Evolutionary conservation across 1,139 yeast genomes (phyloP).

Genomic region (Suhomyces bolitotheri): DNA sequence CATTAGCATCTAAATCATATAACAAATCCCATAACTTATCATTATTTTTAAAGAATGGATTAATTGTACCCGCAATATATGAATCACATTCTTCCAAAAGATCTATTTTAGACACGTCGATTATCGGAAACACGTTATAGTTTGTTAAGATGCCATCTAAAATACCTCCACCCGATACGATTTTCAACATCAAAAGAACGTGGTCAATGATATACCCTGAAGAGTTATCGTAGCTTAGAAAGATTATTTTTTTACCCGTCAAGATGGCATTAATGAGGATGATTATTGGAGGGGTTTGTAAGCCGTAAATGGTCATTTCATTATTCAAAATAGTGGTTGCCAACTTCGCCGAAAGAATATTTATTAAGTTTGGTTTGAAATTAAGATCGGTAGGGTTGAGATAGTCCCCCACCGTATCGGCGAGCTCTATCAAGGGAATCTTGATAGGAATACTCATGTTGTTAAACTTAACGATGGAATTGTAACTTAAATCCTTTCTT

Average conservation of each 20-base stretch:
- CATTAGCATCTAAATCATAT: conserved; percentile 56
- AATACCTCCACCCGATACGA: conserved; percentile 61
- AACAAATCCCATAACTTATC: conserved; percentile 60
- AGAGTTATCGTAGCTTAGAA: conserved; percentile 56
- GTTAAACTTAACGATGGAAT: conserved; percentile 38
- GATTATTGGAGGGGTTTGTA: conserved; percentile 59
- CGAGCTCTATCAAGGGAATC: conserved; percentile 43
- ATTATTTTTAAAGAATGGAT: conserved; percentile 62
- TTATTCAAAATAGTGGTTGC: conserved; percentile 29
- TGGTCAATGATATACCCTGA: conserved; percentile 58
- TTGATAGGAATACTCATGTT: conserved; percentile 47
- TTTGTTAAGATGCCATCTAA: conserved; percentile 49
- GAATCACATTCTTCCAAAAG: conserved; percentile 53
- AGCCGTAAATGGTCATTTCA: conserved; percentile 54
- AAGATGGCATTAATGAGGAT: conserved; percentile 56
- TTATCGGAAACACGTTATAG: conserved; percentile 58
- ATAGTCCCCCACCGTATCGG: conserved; percentile 47
- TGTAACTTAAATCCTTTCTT: conserved; percentile 47
- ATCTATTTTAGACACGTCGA: conserved; percentile 62
- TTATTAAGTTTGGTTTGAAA: conserved; percentile 44
- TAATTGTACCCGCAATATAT: conserved; percentile 65
- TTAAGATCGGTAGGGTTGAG: conserved; percentile 49
- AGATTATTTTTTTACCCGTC: conserved; percentile 56
- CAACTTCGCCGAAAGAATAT: conserved; percentile 37
- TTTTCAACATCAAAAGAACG: conserved; percentile 52